A percentile compares a stretch with the other conserved stretches of the same genome.
phyloP scores from a whole-genome alignment of 2,329 filamentous ascomycete genomes.

The Cladosporium austrohemisphaericum region DNA sequence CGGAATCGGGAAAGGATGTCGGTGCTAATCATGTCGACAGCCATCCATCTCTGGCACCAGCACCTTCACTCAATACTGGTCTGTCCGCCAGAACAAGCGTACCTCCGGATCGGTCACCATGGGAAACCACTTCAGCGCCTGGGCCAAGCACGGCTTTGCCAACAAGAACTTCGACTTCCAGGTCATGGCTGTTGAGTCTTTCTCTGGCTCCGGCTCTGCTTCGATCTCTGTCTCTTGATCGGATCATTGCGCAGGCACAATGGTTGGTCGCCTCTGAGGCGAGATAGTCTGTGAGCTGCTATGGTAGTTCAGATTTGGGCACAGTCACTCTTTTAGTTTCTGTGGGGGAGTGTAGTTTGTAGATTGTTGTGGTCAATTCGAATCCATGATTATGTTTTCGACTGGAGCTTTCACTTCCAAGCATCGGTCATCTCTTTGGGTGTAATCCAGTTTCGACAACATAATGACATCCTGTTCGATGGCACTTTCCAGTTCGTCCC shows the following conservation, averaged over 20 bases:
- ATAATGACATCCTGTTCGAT: too few relatives aligned
- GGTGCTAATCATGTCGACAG: too few relatives aligned
- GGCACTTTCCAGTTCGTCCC: too few relatives aligned
- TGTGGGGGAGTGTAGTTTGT: too few relatives aligned
- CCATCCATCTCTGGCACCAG: conserved; percentile 38
- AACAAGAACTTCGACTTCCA: conserved; percentile 29
- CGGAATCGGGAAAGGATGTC: too few relatives aligned
- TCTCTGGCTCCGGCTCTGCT: conserved; percentile 22
- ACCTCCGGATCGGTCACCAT: conserved; percentile 22
- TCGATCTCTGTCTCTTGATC: conserved; percentile 21
- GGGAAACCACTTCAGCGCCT: conserved; percentile 21
- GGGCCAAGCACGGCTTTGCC: conserved; percentile 20
- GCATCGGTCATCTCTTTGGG: too few relatives aligned
- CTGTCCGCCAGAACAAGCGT: conserved; percentile 36
- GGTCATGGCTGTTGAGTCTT: conserved; percentile 25
- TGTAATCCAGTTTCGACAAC: too few relatives aligned
- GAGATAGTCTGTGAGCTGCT: too few relatives aligned
- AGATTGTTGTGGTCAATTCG: too few relatives aligned
- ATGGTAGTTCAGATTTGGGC: not conserved
- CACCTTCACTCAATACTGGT: conserved; percentile 44
- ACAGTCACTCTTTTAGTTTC: not conserved
- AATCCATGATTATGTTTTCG: not conserved
- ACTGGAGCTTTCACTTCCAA: not conserved
- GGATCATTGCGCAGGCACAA: conserved; percentile 24
- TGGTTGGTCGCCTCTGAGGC: too few relatives aligned